Conservation (phyloP, 2,329 filamentous ascomycete genomes). For the Botrytis elliptica region DNA sequence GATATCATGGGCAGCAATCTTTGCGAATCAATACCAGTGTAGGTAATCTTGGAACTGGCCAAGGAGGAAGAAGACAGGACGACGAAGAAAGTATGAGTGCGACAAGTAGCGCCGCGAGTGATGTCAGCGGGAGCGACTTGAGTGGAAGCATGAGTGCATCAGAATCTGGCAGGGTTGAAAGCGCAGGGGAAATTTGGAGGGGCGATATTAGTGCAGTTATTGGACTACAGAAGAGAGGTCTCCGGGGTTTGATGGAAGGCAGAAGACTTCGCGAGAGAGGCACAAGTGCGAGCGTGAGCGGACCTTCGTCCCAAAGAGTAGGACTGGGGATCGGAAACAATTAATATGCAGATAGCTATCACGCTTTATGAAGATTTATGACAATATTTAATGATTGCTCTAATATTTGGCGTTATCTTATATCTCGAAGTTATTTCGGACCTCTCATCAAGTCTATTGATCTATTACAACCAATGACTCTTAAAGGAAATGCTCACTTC, state of each 20-base stretch:
- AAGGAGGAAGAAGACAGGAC: slow-evolving; percentile 38
- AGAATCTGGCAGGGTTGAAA: slow-evolving; percentile 42
- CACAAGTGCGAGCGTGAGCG: slow-evolving; percentile 43
- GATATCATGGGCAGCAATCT: slow-evolving; percentile 34
- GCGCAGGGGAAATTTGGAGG: slow-evolving; percentile 68
- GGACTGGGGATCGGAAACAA: slow-evolving; percentile 52
- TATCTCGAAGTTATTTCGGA: neutral
- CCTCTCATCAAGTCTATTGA: neutral
- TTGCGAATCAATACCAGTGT: slow-evolving; percentile 53
- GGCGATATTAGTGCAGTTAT: slow-evolving; percentile 86
- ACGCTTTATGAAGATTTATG: slow-evolving; percentile 23
- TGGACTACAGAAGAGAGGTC: slow-evolving; percentile 87
- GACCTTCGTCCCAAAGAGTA: slow-evolving; percentile 42
- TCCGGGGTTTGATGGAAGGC: slow-evolving; percentile 93
- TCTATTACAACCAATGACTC: neutral
- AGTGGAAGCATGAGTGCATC: slow-evolving; percentile 41
- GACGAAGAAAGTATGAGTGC: slow-evolving; percentile 40
- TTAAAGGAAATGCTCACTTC: neutral
- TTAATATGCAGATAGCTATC: slow-evolving; percentile 13
- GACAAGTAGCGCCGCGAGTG: slow-evolving; percentile 34
- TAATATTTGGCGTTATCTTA: slow-evolving; percentile 16
- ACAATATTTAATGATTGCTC: slow-evolving; percentile 21
- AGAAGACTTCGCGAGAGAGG: slow-evolving; percentile 76
- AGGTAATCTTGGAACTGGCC: slow-evolving; percentile 36
- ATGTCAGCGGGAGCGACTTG: slow-evolving; percentile 34